Percentiles rank a stretch among this genome's conserved stretches.
Evolutionary conservation across 768 basidiomycete species (phyloP).

Genomic region (Nidula microcarpa): DNA sequence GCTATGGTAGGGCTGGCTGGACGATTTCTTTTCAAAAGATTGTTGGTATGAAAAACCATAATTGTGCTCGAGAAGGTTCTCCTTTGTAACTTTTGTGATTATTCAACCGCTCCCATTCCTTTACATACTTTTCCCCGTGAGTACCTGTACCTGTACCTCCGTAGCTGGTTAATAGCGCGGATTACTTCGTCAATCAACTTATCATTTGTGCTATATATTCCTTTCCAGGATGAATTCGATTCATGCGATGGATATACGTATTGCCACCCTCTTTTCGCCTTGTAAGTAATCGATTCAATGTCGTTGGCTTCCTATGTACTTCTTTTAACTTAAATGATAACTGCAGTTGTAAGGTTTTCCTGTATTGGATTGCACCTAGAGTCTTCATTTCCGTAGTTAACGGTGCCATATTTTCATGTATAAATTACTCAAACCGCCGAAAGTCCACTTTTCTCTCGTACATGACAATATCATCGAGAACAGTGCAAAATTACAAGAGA

Average conservation of each 20-base stretch:
- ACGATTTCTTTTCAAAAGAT: constrained; percentile 13
- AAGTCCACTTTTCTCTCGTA: too few relatives aligned
- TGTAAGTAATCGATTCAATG: too few relatives aligned
- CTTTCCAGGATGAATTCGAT: constrained; percentile 4
- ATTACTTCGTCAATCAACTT: constrained; percentile 7
- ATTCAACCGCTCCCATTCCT: constrained; percentile 3
- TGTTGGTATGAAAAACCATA: neutral
- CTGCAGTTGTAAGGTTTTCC: neutral
- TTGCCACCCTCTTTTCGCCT: too few relatives aligned
- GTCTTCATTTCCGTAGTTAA: constrained; percentile 3
- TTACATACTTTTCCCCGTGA: neutral
- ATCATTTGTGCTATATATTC: constrained; percentile 19
- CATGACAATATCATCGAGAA: neutral
- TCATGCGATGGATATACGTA: too few relatives aligned
- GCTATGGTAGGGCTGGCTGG: constrained; percentile 20
- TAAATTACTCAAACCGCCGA: too few relatives aligned
- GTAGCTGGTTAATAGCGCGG: constrained; percentile 9
- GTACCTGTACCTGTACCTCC: constrained; percentile 11
- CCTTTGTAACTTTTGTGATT: neutral
- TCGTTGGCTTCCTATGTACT: too few relatives aligned
- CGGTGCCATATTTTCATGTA: constrained; percentile 9
- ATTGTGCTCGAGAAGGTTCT: neutral
- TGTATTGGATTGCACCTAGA: constrained; percentile 1
- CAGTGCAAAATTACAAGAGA: neutral
- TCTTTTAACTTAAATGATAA: too few relatives aligned